These are phyloP conservation scores for Suillus sp. DNA, from an alignment of 768 basidiomycete genomes.

Conservation along the genomic window DNA sequence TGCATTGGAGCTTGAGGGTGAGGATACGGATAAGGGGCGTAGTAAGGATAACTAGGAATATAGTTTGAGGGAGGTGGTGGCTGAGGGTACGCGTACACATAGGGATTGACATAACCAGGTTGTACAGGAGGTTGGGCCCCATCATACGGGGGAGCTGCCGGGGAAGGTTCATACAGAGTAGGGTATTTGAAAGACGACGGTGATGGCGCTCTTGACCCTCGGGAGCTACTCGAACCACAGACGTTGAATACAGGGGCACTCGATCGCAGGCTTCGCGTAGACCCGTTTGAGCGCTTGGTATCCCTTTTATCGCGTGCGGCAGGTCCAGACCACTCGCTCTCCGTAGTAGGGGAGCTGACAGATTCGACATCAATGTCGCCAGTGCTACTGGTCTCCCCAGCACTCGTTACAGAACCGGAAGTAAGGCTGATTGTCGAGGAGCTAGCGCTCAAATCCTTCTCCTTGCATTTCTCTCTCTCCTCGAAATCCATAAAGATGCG, in stretches of 20 bases:
- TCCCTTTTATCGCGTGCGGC: constrained; percentile 59
- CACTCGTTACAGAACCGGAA: constrained; percentile 63
- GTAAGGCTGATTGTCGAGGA: constrained; percentile 74
- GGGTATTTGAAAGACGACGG: constrained; percentile 74
- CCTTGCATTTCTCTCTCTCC: constrained; percentile 66
- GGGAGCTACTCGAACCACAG: constrained; percentile 62
- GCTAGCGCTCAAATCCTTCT: constrained; percentile 73
- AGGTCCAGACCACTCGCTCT: constrained; percentile 79
- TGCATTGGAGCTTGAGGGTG: constrained; percentile 44
- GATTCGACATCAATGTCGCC: constrained; percentile 66
- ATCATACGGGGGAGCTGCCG: constrained; percentile 32
- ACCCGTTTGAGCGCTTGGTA: constrained; percentile 52
- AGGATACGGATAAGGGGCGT: constrained; percentile 53
- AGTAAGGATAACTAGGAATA: constrained; percentile 42
- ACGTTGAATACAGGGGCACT: constrained; percentile 49
- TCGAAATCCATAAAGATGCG: constrained; percentile 86
- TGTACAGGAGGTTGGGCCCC: constrained; percentile 35
- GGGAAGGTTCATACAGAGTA: constrained; percentile 65
- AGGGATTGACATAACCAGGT: constrained; percentile 34
- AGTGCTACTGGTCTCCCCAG: constrained; percentile 58
- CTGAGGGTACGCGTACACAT: constrained; percentile 46
- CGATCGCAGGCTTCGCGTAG: constrained; percentile 61
- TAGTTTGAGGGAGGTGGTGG: constrained; percentile 41
- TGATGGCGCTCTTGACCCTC: constrained; percentile 73
- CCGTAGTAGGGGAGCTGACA: constrained; percentile 71